Evolutionary conservation across 164 flowering plant genomes (phyloP).

Genomic region (Nymphaea colorata): DNA sequence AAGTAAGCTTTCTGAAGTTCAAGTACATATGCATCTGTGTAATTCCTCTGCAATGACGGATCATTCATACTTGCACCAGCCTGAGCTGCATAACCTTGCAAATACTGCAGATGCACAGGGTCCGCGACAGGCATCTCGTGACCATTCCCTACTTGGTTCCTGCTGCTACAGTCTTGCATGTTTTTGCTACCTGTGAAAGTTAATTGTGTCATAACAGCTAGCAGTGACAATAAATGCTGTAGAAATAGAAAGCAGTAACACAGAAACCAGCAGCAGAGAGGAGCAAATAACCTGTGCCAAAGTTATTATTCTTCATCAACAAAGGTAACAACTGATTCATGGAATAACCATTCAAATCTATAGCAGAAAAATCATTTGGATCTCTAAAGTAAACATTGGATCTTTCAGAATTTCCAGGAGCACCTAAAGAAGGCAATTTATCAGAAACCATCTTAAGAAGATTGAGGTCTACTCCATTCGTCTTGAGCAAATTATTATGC

Average conservation of each 20-base stretch:
- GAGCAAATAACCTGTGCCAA: slow-evolving; percentile 32
- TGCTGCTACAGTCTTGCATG: slow-evolving; percentile 17
- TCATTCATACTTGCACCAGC: slow-evolving; percentile 15
- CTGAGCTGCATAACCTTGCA: slow-evolving; percentile 22
- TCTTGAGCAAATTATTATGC: slow-evolving; percentile 24
- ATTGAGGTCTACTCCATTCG: slow-evolving; percentile 23
- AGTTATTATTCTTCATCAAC: slow-evolving; percentile 12
- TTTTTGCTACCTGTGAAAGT: slow-evolving; percentile 16
- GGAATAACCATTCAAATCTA: slow-evolving; percentile 19
- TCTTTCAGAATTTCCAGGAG: slow-evolving; percentile 21
- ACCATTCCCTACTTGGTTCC: slow-evolving; percentile 21
- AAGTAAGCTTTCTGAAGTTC: slow-evolving; percentile 50
- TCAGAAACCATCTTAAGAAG: slow-evolving; percentile 17
- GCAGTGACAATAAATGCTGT: not conserved
- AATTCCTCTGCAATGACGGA: slow-evolving; percentile 22
- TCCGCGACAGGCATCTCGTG: slow-evolving; percentile 24
- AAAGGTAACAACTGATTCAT: slow-evolving; percentile 23
- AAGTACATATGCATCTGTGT: slow-evolving; percentile 22
- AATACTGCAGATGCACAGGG: slow-evolving; percentile 27
- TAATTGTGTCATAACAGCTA: slow-evolving; percentile 11
- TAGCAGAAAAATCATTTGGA: slow-evolving; percentile 17
- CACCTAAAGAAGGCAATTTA: slow-evolving; percentile 22
- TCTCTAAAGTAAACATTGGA: slow-evolving; percentile 19
- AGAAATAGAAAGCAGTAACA: not conserved
- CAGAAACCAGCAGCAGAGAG: not conserved